Percentiles rank a stretch among this genome's conserved stretches.
Evolutionary conservation across 2,329 filamentous ascomycete genomes (phyloP).

Genomic region (Alternaria consortialis): DNA sequence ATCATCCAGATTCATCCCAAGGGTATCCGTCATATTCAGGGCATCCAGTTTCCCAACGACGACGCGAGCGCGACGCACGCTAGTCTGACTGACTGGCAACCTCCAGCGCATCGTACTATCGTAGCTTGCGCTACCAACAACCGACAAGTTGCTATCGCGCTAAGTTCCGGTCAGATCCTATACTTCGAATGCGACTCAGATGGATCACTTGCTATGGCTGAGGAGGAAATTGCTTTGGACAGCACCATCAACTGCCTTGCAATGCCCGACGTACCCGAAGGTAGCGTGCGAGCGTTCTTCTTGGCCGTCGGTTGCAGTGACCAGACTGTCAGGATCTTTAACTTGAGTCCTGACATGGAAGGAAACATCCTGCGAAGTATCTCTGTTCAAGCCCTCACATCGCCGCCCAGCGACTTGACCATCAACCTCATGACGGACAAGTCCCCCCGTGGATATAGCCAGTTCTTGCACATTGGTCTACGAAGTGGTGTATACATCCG

Average conservation of each 20-base stretch:
- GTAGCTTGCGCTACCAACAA: constrained; percentile 94
- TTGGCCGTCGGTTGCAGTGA: constrained; percentile 97
- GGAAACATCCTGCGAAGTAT: constrained; percentile 76
- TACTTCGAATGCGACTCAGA: constrained; percentile 98
- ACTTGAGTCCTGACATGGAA: constrained; percentile 87
- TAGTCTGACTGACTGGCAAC: constrained; percentile 89
- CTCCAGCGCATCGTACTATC: constrained; percentile 92
- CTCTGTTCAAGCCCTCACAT: constrained; percentile 91
- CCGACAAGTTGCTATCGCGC: constrained; percentile 88
- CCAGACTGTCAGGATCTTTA: constrained; percentile 91
- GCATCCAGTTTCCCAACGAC: constrained; percentile 54
- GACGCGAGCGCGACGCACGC: constrained; percentile 52
- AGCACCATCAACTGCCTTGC: constrained; percentile 96
- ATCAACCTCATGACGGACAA: constrained; percentile 98
- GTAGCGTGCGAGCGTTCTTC: constrained; percentile 87
- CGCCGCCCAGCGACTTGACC: constrained; percentile 84
- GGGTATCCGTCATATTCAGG: constrained; percentile 89
- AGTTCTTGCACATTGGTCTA: constrained; percentile 95
- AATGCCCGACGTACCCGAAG: constrained; percentile 89
- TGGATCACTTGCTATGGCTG: constrained; percentile 87
- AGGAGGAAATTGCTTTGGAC: constrained; percentile 94
- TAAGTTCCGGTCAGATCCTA: constrained; percentile 95
- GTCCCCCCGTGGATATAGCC: constrained; percentile 83
- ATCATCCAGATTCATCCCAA: constrained; percentile 96
- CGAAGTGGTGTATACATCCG: constrained; percentile 95